Conservation (phyloP, 305 asterid genomes). For the Lippia alba region DNA sequence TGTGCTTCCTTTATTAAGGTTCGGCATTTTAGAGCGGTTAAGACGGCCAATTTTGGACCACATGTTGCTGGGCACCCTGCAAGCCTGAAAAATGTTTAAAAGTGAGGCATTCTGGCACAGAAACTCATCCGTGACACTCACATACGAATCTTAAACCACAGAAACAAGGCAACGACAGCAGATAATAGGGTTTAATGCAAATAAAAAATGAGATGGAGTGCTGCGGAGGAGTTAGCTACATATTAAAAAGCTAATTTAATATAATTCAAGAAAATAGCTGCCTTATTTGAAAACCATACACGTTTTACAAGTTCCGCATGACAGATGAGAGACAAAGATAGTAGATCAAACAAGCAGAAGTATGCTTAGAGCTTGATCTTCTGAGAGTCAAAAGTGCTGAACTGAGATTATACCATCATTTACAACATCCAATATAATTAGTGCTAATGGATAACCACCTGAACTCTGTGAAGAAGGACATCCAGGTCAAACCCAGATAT, state of each 20-base stretch:
- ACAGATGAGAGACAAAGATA: not conserved
- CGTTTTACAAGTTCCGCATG: no score
- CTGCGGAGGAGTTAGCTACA: no score
- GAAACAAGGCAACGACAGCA: no score
- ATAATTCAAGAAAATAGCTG: no score
- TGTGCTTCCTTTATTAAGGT: slow-evolving; percentile 83
- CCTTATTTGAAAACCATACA: no score
- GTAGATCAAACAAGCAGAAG: slow-evolving; percentile 9
- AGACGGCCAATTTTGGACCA: slow-evolving; percentile 99
- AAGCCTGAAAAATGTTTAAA: slow-evolving; percentile 59
- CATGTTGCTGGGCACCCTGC: slow-evolving; percentile 71
- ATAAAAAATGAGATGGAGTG: no score
- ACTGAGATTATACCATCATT: slow-evolving; percentile 23
- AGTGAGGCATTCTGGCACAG: slow-evolving; percentile 26
- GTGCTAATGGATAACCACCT: slow-evolving; percentile 55
- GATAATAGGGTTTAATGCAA: no score
- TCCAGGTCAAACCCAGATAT: slow-evolving; percentile 99
- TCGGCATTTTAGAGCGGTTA: slow-evolving; percentile 89
- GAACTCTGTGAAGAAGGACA: slow-evolving; percentile 95
- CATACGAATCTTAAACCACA: no score
- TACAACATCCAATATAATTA: slow-evolving; percentile 28
- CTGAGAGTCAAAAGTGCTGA: slow-evolving; percentile 26
- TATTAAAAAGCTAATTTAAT: no score
- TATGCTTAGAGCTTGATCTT: slow-evolving; percentile 32
- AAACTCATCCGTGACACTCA: no score